Evolutionary conservation across 2,329 filamentous ascomycete species (phyloP).

Genomic region (Fusarium sp.): DNA sequence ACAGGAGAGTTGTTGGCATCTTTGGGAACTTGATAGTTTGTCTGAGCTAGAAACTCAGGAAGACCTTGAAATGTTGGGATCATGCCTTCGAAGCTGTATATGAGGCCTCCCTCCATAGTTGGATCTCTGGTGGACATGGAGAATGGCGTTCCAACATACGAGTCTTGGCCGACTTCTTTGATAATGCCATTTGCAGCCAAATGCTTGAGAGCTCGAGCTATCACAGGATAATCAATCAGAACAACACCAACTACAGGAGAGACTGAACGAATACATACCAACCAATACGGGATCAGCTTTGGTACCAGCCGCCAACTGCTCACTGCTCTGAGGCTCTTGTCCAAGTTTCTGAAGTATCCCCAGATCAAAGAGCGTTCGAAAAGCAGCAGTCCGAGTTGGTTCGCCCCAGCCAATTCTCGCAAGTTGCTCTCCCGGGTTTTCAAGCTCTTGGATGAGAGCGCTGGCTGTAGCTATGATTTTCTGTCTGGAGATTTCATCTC

Average conservation of each 20-base stretch:
- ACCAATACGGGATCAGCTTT: slow-evolving; percentile 21
- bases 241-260: background rate
- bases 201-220: slow-evolving; percentile 22
- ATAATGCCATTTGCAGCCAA: slow-evolving; percentile 18
- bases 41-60: slow-evolving; percentile 50
- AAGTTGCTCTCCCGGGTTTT: slow-evolving; percentile 28
- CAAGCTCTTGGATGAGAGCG: slow-evolving; percentile 22
- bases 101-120: slow-evolving; percentile 25
- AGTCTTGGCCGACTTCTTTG: slow-evolving; percentile 15
- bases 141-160: slow-evolving; percentile 10
- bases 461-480: slow-evolving; percentile 14
- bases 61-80: slow-evolving; percentile 45
- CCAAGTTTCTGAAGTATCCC: slow-evolving; percentile 29
- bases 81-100: slow-evolving; percentile 35
- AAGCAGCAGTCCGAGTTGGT: slow-evolving; percentile 28
- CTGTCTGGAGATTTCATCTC: slow-evolving; percentile 14
- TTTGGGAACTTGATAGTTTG: slow-evolving; percentile 49
- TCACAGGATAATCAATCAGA: background rate
- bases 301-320: slow-evolving; percentile 13
- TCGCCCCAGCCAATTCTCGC: slow-evolving; percentile 32
- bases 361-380: slow-evolving; percentile 31
- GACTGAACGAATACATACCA: background rate
- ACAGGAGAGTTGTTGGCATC: slow-evolving; percentile 38
- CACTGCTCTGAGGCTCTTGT: slow-evolving; percentile 12
- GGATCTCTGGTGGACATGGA: slow-evolving; percentile 25